Evolutionary conservation across 345 rosid species (phyloP).

Genomic region (Trapa bicornis): DNA sequence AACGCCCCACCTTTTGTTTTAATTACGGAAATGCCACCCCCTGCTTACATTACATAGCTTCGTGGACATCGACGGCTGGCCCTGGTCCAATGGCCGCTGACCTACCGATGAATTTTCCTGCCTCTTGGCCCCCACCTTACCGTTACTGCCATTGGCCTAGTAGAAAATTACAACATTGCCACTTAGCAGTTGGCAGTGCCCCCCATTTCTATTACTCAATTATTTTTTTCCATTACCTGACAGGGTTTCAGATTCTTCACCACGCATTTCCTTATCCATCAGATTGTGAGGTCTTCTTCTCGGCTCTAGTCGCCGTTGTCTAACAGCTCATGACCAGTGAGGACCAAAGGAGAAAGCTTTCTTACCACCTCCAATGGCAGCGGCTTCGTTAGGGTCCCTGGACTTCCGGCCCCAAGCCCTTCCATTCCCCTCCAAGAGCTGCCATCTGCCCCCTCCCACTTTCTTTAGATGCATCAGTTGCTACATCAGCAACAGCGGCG

Average conservation of each 20-base stretch:
- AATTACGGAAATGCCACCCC: too few relatives aligned
- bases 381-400: neutral
- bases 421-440: conserved; percentile 13
- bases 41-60: too few relatives aligned
- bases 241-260: neutral
- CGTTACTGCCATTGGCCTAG: too few relatives aligned
- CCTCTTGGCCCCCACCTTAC: too few relatives aligned
- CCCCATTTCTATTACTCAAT: too few relatives aligned
- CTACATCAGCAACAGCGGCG: neutral
- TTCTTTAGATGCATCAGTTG: conserved; percentile 8
- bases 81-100: too few relatives aligned
- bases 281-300: neutral
- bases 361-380: conserved; percentile 6
- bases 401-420: conserved; percentile 13
- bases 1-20: too few relatives aligned
- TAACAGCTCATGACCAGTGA: neutral
- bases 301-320: neutral
- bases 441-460: conserved; percentile 9
- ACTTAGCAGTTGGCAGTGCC: too few relatives aligned
- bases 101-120: too few relatives aligned
- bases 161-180: too few relatives aligned
- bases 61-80: too few relatives aligned
- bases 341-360: conserved; percentile 1
- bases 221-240: too few relatives aligned
- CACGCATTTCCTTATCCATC: neutral